Evolutionary conservation across 1,284 basidiomycete genomes (phyloP).

Genomic region (Salmacisia buchloeana): DNA sequence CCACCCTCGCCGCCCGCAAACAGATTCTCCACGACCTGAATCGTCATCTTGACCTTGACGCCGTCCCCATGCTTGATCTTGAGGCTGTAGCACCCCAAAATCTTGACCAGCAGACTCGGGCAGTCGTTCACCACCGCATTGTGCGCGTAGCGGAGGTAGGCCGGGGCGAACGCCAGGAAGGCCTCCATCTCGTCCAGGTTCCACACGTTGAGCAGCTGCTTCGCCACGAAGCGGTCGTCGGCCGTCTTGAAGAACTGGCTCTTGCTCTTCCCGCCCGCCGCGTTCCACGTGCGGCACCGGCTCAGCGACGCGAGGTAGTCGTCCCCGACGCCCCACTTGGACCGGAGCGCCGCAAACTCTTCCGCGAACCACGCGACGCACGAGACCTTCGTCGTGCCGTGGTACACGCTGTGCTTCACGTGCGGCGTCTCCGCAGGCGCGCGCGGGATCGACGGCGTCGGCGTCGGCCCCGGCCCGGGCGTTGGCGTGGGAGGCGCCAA

Average conservation of each 20-base stretch:
- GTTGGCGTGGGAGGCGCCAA: too few relatives aligned
- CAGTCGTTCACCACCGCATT: slow-evolving; percentile 30
- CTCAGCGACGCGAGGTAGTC: slow-evolving; percentile 36
- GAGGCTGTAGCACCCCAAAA: slow-evolving; percentile 40
- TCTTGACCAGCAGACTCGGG: slow-evolving; percentile 43
- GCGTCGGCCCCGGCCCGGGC: too few relatives aligned
- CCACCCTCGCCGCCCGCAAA: slow-evolving; percentile 32
- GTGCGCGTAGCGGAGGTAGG: slow-evolving; percentile 42
- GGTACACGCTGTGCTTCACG: slow-evolving; percentile 39
- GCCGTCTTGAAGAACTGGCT: slow-evolving; percentile 37
- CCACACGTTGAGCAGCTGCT: slow-evolving; percentile 42
- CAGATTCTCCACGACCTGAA: slow-evolving; percentile 42
- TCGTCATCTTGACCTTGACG: slow-evolving; percentile 38
- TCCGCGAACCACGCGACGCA: slow-evolving; percentile 46
- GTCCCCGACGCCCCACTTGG: slow-evolving; percentile 32
- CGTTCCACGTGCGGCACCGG: slow-evolving; percentile 31
- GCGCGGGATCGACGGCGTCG: background rate
- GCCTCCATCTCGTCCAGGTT: slow-evolving; percentile 43
- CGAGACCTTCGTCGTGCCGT: slow-evolving; percentile 36
- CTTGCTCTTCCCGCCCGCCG: slow-evolving; percentile 37
- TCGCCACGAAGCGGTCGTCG: slow-evolving; percentile 37
- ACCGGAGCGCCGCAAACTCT: slow-evolving; percentile 37
- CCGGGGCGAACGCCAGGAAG: slow-evolving; percentile 41
- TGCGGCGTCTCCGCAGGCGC: slow-evolving; percentile 25
- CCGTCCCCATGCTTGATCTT: slow-evolving; percentile 39